Percentiles rank a stretch among this genome's conserved stretches.
Conservation (phyloP, 345 rosid genomes). For the Garcia nutans region DNA sequence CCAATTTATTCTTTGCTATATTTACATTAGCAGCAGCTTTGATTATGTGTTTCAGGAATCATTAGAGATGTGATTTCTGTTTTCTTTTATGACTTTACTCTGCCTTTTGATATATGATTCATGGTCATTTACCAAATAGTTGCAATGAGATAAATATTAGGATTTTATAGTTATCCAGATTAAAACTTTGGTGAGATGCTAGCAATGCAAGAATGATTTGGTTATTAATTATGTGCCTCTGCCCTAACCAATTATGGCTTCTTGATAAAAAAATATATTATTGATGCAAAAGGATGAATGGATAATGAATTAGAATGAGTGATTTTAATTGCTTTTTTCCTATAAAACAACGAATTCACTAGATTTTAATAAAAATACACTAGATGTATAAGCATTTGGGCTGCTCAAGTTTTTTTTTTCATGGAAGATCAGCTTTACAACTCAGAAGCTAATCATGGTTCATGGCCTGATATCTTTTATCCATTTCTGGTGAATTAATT, state of each 20-base stretch:
- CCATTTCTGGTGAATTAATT: not conserved
- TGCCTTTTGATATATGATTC: not conserved
- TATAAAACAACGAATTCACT: not conserved
- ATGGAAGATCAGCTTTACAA: not conserved
- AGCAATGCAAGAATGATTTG: not conserved
- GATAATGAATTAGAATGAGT: not conserved
- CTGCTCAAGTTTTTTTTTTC: not conserved
- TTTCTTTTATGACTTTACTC: not conserved
- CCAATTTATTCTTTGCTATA: not conserved
- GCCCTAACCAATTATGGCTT: not conserved
- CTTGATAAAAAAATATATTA: too few species aligned
- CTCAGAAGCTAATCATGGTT: not conserved
- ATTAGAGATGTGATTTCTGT: not conserved
- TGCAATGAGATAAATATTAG: not conserved
- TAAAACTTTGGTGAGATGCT: not conserved
- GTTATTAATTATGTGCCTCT: not conserved
- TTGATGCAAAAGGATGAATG: not conserved
- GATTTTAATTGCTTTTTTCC: not conserved
- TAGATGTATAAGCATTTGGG: not conserved
- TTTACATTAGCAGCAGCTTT: not conserved
- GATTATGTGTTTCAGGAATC: not conserved
- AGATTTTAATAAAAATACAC: not conserved
- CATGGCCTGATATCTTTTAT: not conserved
- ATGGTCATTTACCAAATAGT: not conserved
- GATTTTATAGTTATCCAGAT: not conserved